Conservation (phyloP, 768 basidiomycete genomes). For the Termitomyces sp. region DNA sequence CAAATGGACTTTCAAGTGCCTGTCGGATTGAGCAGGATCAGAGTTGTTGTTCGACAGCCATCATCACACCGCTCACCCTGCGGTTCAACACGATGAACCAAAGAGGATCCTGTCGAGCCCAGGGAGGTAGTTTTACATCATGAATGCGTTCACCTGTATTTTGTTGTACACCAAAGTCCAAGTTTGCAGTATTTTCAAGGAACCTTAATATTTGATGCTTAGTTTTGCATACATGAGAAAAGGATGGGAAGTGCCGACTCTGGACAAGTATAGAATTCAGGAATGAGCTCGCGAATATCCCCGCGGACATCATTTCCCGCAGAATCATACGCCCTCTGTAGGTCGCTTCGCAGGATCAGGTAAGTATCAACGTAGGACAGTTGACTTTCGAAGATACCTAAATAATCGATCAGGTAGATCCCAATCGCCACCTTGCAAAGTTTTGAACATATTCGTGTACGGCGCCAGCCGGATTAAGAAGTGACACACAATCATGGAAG, state of each 20-base stretch:
- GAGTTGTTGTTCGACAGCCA: neutral
- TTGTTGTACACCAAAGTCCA: slow-evolving; percentile 76
- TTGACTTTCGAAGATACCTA: slow-evolving; percentile 36
- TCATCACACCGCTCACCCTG: slow-evolving; percentile 33
- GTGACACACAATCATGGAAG: slow-evolving; percentile 96
- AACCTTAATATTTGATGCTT: slow-evolving; percentile 46
- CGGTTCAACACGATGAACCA: slow-evolving; percentile 80
- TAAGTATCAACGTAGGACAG: neutral
- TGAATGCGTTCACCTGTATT: slow-evolving; percentile 76
- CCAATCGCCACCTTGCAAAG: slow-evolving; percentile 90
- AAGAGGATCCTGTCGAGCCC: slow-evolving; percentile 82
- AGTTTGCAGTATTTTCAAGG: slow-evolving; percentile 70
- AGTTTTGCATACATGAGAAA: neutral
- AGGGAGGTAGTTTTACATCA: slow-evolving; percentile 83
- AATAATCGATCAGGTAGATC: slow-evolving; percentile 88
- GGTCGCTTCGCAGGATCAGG: slow-evolving; percentile 41
- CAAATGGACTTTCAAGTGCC: slow-evolving; percentile 86
- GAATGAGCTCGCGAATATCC: slow-evolving; percentile 90
- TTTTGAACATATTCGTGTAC: slow-evolving; percentile 94
- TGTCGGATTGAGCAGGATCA: slow-evolving; percentile 18
- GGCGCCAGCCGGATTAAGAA: slow-evolving; percentile 87
- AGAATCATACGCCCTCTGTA: slow-evolving; percentile 78
- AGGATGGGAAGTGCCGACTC: slow-evolving; percentile 43
- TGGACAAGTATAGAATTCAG: slow-evolving; percentile 82
- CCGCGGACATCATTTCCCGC: slow-evolving; percentile 83